Base-by-base conservation (phyloP, 345 rosid genomes). In the Eucalyptus curtisii region DNA sequence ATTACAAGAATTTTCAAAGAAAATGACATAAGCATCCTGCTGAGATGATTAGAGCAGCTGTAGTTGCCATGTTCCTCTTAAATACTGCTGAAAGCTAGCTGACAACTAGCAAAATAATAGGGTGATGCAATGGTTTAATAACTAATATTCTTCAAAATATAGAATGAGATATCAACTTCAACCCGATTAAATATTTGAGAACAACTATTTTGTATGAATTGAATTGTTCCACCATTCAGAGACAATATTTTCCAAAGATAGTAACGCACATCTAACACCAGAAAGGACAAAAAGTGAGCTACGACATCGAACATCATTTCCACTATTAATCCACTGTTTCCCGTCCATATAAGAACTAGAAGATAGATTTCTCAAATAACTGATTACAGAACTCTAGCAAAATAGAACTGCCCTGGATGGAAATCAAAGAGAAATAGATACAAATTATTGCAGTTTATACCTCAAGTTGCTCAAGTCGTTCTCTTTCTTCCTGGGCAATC, bases 401-500 rank as follows among this genome's bases (percentile, higher is more conserved):
- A 76, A 76, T 37, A 76, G 82, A 37, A 76, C 82, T 37, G 47
- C 45, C 14, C 27, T 37, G 47, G 47, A 76, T 76, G 27, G 25
- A 76, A 37, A 76, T 76, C 27, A 37, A 76, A 76, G 45, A 76
- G 82, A 76, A 76, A 37, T 4, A 61, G 40, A 50, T 33, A 87
- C n/a, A 85, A 57, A 86, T 57, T 61, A 80, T 49, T 59, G 42
- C 87, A 87, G 48, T 71, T 89, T 64, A 92, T 95, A 96, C 99
- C 98, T 98, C 99, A 87, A 96, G 92, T 85, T 44, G 91, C 90
- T 93, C 96, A 47, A 97, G 91, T n/a, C 93, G 95, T 91, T 97
- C 98, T 91, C 94, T 93, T 91, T 97, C 97, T 85, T 93, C 95
- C 91, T 96, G 98, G n/a, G 99, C 99, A 94, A 96, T 94, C 93